Percentiles rank a stretch among this genome's conserved stretches.
phyloP scores from a whole-genome alignment of 371 early-diverging fungal genomes.

The Encephalitozoon romaleae region DNA sequence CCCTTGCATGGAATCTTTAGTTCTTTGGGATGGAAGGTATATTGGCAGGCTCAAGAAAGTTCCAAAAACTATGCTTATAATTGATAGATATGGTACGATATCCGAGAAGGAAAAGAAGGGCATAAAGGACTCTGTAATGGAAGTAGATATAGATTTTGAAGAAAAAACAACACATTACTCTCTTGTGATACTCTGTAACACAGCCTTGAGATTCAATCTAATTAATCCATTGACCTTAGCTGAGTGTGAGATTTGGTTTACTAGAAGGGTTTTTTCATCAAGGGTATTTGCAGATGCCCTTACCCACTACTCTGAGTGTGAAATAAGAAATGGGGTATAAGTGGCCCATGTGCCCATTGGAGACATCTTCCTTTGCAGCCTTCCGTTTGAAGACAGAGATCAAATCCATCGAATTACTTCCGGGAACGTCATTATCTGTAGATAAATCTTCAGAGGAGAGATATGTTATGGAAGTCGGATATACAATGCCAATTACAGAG shows the following conservation, averaged over 20 bases:
- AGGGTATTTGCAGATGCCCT: neutral
- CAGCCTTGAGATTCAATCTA: neutral
- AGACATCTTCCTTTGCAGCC: neutral
- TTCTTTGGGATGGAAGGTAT: neutral
- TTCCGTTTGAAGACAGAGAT: slow-evolving; percentile 26
- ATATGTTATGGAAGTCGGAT: neutral
- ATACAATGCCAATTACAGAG: neutral
- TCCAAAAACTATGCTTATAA: neutral
- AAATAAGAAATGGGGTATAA: neutral
- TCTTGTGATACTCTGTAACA: slow-evolving; percentile 1
- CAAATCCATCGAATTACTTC: neutral
- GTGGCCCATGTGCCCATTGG: neutral
- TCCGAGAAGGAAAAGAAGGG: neutral
- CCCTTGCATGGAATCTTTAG: neutral
- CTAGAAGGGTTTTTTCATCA: neutral
- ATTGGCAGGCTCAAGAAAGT: neutral
- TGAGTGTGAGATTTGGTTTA: slow-evolving; percentile 6
- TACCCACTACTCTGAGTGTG: neutral
- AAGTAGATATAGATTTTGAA: neutral
- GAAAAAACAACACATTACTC: neutral
- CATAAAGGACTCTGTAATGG: neutral
- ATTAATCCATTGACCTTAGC: neutral
- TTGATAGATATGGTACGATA: neutral
- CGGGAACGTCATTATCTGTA: neutral
- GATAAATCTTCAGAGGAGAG: neutral